A percentile compares a stretch with the other conserved stretches of the same genome.
Conservation (phyloP, 129 eudicot species). For the Logfia minima region DNA sequence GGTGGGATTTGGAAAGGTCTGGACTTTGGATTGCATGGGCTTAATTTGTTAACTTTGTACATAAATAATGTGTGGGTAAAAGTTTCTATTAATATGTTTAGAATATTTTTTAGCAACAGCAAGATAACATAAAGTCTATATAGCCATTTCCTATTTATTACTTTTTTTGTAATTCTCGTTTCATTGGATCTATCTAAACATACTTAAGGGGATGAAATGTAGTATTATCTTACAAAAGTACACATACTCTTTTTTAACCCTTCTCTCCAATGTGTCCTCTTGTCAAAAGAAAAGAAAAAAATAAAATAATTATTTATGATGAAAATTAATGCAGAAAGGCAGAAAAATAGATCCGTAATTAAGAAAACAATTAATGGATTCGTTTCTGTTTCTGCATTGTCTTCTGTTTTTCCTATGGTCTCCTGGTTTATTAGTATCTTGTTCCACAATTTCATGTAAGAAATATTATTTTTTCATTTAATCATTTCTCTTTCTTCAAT, state of each 20-base stretch:
- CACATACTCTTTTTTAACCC: not conserved
- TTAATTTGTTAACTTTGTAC: not conserved
- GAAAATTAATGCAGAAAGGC: constrained; percentile 7
- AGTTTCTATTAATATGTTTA: too few relatives aligned
- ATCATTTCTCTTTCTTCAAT: not conserved
- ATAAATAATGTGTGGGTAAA: not conserved
- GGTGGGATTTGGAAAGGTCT: constrained; percentile 18
- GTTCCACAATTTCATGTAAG: constrained; percentile 51
- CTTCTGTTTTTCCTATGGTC: constrained; percentile 47
- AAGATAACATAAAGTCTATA: not conserved
- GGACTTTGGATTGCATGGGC: constrained; percentile 7
- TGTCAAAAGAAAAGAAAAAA: not conserved
- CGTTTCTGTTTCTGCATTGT: constrained; percentile 35
- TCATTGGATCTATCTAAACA: not conserved
- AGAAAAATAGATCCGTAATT: constrained; percentile 1
- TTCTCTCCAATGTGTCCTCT: not conserved
- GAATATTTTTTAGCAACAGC: not conserved
- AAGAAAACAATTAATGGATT: constrained; percentile 41
- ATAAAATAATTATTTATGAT: not conserved
- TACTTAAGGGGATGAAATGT: not conserved
- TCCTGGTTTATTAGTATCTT: constrained; percentile 41
- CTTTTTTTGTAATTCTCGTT: not conserved
- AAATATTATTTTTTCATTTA: not conserved
- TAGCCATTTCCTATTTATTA: too few relatives aligned
- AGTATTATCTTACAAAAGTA: not conserved